These are phyloP conservation scores for Eimeria sp. DNA, from an alignment of 169 alveolate genomes.

Conservation along the genomic window DNA sequence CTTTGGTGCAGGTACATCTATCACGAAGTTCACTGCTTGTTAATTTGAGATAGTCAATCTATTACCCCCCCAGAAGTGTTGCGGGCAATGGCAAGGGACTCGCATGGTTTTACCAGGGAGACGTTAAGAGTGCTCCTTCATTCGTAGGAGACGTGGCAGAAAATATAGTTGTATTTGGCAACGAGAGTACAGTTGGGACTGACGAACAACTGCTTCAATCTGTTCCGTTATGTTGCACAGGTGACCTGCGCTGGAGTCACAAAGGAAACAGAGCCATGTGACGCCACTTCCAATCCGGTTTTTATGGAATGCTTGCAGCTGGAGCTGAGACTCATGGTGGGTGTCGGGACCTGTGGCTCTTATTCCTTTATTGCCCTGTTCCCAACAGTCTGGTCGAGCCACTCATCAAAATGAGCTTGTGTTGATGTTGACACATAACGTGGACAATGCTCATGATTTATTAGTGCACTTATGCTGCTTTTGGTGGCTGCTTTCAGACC, in stretches of 20 bases:
- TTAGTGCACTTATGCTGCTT: not conserved
- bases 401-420: not conserved
- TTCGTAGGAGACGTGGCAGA: not conserved
- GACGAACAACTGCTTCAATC: not conserved
- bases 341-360: not conserved
- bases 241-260: slow-evolving; percentile 90
- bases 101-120: not conserved
- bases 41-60: not conserved
- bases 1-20: slow-evolving; percentile 85
- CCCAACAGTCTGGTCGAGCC: not conserved
- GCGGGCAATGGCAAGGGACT: not conserved
- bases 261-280: slow-evolving; percentile 87
- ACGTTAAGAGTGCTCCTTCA: not conserved
- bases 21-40: not conserved
- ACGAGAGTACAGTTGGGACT: not conserved
- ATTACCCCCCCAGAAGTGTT: not conserved
- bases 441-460: not conserved
- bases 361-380: not conserved
- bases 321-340: slow-evolving; percentile 81
- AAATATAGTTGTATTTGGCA: not conserved
- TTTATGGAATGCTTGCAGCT: slow-evolving; percentile 90
- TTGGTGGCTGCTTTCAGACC: slow-evolving; percentile 67
- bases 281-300: slow-evolving; percentile 89
- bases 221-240: slow-evolving; percentile 67
- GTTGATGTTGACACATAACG: not conserved